A percentile compares a stretch with the other conserved stretches of the same genome.
Evolutionary conservation across 768 basidiomycete species (phyloP).

Genomic region (Zangia roseola): DNA sequence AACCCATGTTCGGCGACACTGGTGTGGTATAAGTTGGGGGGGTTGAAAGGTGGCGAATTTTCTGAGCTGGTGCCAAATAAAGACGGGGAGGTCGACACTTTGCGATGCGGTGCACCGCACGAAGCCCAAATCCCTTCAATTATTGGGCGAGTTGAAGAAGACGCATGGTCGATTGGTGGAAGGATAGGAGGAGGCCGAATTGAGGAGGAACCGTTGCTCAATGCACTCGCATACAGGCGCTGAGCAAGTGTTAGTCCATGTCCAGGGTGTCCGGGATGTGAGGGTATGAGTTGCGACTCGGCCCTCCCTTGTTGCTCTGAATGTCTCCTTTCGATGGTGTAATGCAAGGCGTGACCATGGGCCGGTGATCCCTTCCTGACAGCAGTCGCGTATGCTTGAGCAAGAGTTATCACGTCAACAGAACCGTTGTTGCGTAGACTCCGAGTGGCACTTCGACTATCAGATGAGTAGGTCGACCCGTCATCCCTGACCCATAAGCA

Average conservation of each 20-base stretch:
- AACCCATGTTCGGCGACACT: constrained; percentile 10
- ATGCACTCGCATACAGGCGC: constrained; percentile 43
- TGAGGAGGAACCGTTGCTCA: constrained; percentile 18
- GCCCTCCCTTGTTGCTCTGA: not conserved
- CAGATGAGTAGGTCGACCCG: constrained; percentile 1
- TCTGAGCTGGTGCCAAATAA: constrained; percentile 1
- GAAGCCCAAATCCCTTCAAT: not conserved
- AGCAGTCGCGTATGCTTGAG: constrained; percentile 21
- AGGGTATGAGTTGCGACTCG: constrained; percentile 1
- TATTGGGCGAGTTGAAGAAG: not conserved
- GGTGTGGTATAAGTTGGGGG: constrained; percentile 19
- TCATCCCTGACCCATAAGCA: constrained; percentile 3
- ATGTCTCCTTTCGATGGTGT: constrained; percentile 20
- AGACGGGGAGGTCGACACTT: constrained; percentile 3
- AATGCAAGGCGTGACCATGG: constrained; percentile 9
- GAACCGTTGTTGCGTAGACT: not conserved
- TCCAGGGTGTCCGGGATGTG: constrained; percentile 4
- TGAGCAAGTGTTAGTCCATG: constrained; percentile 37
- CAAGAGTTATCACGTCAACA: constrained; percentile 13
- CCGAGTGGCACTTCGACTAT: not conserved
- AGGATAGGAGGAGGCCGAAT: constrained; percentile 4
- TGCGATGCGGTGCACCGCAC: not conserved
- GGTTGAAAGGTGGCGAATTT: constrained; percentile 2
- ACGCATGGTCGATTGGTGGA: constrained; percentile 1
- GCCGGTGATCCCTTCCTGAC: constrained; percentile 6